phyloP scores from a whole-genome alignment of 768 basidiomycete genomes.

The Lactarius trivialis region DNA sequence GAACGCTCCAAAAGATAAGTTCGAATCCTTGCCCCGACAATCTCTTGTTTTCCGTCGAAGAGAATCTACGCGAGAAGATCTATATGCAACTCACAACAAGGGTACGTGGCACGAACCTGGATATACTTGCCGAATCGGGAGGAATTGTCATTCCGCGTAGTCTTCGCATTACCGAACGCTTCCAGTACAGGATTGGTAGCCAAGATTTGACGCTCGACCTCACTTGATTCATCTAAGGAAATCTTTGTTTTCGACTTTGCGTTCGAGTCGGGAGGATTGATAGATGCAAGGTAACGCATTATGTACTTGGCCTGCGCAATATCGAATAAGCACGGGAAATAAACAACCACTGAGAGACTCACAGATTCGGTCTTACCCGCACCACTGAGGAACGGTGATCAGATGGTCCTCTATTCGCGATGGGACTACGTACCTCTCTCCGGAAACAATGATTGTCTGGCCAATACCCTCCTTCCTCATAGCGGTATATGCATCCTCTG shows the following conservation, averaged over 20 bases:
- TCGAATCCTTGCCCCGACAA: conserved; percentile 97
- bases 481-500: conserved; percentile 96
- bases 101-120: conserved; percentile 56
- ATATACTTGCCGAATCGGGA: conserved; percentile 99
- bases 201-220: conserved; percentile 94
- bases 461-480: conserved; percentile 93
- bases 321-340: conserved; percentile 7
- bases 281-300: conserved; percentile 97
- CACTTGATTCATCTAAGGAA: conserved; percentile 80
- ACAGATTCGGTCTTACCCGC: conserved; percentile 99
- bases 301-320: conserved; percentile 84
- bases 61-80: conserved; percentile 61
- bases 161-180: conserved; percentile 99
- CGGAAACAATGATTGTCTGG: conserved; percentile 98
- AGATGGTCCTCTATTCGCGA: conserved; percentile 19
- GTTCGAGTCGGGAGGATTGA: conserved; percentile 72
- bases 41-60: conserved; percentile 92
- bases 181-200: conserved; percentile 99
- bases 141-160: conserved; percentile 97
- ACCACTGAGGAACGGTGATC: conserved; percentile 52
- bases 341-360: conserved; percentile 26
- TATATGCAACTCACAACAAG: background rate
- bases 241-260: conserved; percentile 61
- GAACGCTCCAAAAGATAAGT: conserved; percentile 98
- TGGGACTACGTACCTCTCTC: conserved; percentile 68